Evolutionary conservation across 1,284 basidiomycete genomes (phyloP).

Genomic region (Cryptococcus amylolentus): DNA sequence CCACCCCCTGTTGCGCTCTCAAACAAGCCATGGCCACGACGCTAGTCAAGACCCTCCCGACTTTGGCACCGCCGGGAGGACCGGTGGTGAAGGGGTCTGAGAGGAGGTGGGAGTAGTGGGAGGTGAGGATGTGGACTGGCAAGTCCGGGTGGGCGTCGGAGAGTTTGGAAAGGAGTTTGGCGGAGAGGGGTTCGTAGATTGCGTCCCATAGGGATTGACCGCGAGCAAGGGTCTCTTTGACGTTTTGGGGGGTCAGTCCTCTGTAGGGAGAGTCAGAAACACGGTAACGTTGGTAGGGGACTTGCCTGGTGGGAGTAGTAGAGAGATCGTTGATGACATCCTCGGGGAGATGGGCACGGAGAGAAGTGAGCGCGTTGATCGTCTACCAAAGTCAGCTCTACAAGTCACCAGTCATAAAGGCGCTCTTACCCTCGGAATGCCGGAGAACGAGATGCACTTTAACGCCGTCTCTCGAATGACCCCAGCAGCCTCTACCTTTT

Average conservation of each 20-base stretch:
- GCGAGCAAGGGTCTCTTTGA: constrained; percentile 63
- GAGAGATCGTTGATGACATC: constrained; percentile 67
- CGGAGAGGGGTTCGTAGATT: constrained; percentile 85
- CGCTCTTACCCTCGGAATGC: constrained; percentile 55
- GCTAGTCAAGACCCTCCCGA: constrained; percentile 81
- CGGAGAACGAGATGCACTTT: constrained; percentile 89
- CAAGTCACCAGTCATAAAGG: background rate
- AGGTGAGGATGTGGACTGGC: constrained; percentile 84
- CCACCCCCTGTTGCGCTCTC: constrained; percentile 81
- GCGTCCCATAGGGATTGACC: constrained; percentile 77
- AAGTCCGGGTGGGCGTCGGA: constrained; percentile 65
- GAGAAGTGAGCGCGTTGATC: constrained; percentile 73
- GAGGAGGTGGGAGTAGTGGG: constrained; percentile 80
- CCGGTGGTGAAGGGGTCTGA: constrained; percentile 56
- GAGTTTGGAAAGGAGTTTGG: constrained; percentile 86
- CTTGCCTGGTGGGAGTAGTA: constrained; percentile 52
- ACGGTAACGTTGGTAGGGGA: constrained; percentile 61
- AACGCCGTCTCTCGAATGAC: constrained; percentile 88
- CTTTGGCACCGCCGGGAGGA: constrained; percentile 5
- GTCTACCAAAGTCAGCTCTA: constrained; percentile 43
- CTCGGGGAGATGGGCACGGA: constrained; percentile 69
- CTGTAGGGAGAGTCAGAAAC: constrained; percentile 5
- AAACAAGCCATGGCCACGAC: constrained; percentile 88
- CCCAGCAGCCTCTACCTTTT: constrained; percentile 23
- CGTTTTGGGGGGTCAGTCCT: constrained; percentile 53